Evolutionary conservation across 768 basidiomycete genomes (phyloP).

Genomic region (Mycena galericulata): DNA sequence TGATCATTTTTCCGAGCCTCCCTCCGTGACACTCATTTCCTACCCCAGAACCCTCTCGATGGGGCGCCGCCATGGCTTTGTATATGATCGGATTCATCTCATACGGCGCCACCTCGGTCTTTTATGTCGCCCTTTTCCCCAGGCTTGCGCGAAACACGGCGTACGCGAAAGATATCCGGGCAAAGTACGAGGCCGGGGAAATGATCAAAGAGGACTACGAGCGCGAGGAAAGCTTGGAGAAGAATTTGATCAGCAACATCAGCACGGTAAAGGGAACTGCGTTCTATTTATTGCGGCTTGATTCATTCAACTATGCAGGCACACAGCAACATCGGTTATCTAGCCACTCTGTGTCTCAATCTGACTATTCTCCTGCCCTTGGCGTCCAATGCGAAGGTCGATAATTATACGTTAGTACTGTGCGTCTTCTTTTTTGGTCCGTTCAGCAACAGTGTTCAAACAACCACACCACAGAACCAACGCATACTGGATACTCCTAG

Average conservation of each 20-base stretch:
- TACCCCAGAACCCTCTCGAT: constrained; percentile 69
- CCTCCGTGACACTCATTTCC: neutral
- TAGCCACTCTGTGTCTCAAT: constrained; percentile 73
- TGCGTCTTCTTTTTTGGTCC: constrained; percentile 48
- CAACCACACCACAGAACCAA: constrained; percentile 61
- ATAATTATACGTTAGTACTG: constrained; percentile 82
- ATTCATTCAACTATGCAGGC: constrained; percentile 53
- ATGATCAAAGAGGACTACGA: constrained; percentile 75
- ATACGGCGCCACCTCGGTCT: constrained; percentile 85
- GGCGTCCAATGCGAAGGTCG: constrained; percentile 66
- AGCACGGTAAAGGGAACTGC: constrained; percentile 66
- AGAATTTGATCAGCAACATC: constrained; percentile 88
- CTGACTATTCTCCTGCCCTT: constrained; percentile 78
- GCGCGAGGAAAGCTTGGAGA: constrained; percentile 80
- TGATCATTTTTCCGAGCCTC: constrained; percentile 35
- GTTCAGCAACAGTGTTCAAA: neutral
- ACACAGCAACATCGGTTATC: constrained; percentile 83
- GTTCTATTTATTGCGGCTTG: neutral
- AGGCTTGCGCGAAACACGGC: constrained; percentile 84
- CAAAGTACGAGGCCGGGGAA: constrained; percentile 69
- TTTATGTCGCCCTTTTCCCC: constrained; percentile 84
- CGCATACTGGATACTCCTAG: constrained; percentile 80
- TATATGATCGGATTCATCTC: constrained; percentile 85
- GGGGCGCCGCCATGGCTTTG: constrained; percentile 82
- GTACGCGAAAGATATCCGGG: constrained; percentile 66